Base-by-base conservation (phyloP, 2,329 filamentous ascomycete genomes). In the Botryotinia calthae region DNA sequence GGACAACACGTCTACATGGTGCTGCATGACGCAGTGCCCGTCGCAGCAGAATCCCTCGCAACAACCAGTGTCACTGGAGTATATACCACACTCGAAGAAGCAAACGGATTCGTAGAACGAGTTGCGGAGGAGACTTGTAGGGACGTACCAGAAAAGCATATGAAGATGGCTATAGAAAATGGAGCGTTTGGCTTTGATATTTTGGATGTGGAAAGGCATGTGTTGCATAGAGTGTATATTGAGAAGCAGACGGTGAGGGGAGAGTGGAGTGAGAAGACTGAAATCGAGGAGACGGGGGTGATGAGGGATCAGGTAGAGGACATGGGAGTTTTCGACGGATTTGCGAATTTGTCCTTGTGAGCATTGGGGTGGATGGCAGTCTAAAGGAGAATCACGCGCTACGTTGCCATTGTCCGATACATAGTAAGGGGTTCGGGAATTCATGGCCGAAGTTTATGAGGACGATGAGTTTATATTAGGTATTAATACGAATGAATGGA, bases 281-380 rank as follows among this genome's bases (percentile, higher is more conserved):
- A 67, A 6, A 42, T 42, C 28, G 65, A 67, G 16, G 25, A 54
- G 10, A 42, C 20, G 10, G 65, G 65, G 1, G 37, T 67, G 1
- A 31, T 67, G 65, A 56, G 65, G n/a, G 34, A n/a, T 3, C 37
- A 56, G 12, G n/a, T 2, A 7, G 65, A 42, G 20, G 48, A 56
- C 4, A 16, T 6, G 16, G 48, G 40, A 2, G 5, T 67, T 2
- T 67, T 56, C 2, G 25, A 42, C 42, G 48, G 34, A 28, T 31
- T 67, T n/a, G 65, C 65, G 14, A 67, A 67, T 20, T 10, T 67
- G 65, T 56, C 65, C 28, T 25, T 67, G 1, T 67, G n/a, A 67
- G 10, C 25, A 7, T 31, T 20, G 25, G 16, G 64, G 9, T 56
- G 2, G 28, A 28, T 42, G n/a, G 10, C 2, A n/a, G 28, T 8